phyloP scores from a whole-genome alignment of 768 basidiomycete genomes.

The Lyophyllum semitale region DNA sequence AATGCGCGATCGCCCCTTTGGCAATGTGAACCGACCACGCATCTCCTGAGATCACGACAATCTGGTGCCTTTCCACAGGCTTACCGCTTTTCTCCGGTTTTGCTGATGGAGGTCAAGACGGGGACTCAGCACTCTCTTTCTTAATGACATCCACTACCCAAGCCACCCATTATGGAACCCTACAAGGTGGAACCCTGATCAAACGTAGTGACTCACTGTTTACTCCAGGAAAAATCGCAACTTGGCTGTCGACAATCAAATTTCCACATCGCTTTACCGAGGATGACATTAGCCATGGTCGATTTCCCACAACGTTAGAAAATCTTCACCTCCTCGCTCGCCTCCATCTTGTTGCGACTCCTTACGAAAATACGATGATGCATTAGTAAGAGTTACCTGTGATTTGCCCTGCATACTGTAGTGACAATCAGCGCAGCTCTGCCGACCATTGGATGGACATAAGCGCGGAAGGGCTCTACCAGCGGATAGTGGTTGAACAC shows the following conservation, averaged over 20 bases:
- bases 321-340: constrained; percentile 12
- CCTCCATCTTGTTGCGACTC: constrained; percentile 13
- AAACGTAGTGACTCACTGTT: constrained; percentile 4
- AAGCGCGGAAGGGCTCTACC: constrained; percentile 6
- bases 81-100: too few species aligned
- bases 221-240: neutral
- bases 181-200: constrained; percentile 1
- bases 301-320: constrained; percentile 14
- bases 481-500: constrained; percentile 9
- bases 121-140: too few species aligned
- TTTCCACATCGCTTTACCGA: constrained; percentile 9
- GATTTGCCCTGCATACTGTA: neutral
- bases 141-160: neutral
- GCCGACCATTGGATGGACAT: constrained; percentile 12
- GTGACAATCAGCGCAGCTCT: constrained; percentile 2
- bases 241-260: constrained; percentile 8
- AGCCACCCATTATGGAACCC: neutral
- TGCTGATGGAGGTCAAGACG: too few species aligned
- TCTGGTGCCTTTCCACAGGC: too few species aligned
- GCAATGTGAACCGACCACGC: too few species aligned
- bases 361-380: constrained; percentile 17
- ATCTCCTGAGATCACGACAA: too few species aligned
- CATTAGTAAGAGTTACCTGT: constrained; percentile 7
- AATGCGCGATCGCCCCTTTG: too few species aligned
- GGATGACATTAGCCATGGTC: constrained; percentile 10